Evolutionary conservation across 345 rosid genomes (phyloP).

Genomic region (thale cress (Arabidopsis thaliana)): DNA sequence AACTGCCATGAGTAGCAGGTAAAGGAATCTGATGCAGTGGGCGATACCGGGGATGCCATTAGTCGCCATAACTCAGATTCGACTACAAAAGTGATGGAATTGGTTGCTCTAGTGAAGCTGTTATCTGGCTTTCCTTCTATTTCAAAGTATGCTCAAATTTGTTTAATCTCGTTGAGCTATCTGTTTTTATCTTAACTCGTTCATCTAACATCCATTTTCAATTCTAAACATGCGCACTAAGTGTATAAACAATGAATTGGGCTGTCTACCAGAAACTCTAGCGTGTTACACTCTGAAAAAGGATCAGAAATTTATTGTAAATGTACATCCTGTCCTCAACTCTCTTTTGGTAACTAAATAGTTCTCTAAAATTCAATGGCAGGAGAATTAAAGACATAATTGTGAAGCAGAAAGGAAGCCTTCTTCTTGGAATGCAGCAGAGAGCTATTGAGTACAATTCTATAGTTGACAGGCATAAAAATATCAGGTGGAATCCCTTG

Average conservation of each 20-base stretch:
- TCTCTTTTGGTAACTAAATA: constrained; percentile 22
- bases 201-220: constrained; percentile 21
- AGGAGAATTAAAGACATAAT: constrained; percentile 84
- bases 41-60: constrained; percentile 71
- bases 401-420: constrained; percentile 75
- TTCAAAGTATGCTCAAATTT: constrained; percentile 6
- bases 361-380: constrained; percentile 36
- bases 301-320: constrained; percentile 3
- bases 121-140: no score
- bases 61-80: constrained; percentile 73
- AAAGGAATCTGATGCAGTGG: constrained; percentile 92
- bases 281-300: neutral
- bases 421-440: constrained; percentile 99
- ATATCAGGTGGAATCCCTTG: constrained; percentile 59
- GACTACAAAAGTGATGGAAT: constrained; percentile 2
- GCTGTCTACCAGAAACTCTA: constrained; percentile 25
- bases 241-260: constrained; percentile 16
- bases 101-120: no score
- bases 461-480: constrained; percentile 84
- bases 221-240: constrained; percentile 5
- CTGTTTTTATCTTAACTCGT: constrained; percentile 31
- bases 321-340: constrained; percentile 17
- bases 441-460: constrained; percentile 90
- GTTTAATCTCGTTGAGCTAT: constrained; percentile 8
- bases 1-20: constrained; percentile 61